Percentiles rank a stretch among this genome's conserved stretches.
Conservation (phyloP, 495 filamentous ascomycete species). For the Immersiella caudata region DNA sequence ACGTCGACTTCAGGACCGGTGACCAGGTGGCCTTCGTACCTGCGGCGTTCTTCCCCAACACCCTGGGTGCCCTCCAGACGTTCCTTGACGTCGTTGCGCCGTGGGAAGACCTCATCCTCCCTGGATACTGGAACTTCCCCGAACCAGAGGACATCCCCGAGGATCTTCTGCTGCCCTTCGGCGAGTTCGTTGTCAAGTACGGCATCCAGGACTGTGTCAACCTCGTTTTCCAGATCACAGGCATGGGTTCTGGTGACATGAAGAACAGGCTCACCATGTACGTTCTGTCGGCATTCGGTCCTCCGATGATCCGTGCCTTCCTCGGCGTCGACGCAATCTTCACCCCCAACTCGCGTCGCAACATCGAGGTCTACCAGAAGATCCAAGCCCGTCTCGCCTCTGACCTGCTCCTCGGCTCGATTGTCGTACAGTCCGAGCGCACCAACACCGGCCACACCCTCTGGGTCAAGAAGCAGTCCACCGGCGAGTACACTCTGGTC, state of each 20-base stretch:
- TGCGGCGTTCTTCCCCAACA: slow-evolving; percentile 27
- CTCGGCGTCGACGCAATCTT: slow-evolving; percentile 33
- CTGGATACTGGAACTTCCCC: slow-evolving; percentile 48
- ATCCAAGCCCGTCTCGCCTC: slow-evolving; percentile 35
- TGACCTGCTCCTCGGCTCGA: slow-evolving; percentile 43
- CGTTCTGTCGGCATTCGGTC: slow-evolving; percentile 45
- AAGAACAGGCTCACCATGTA: slow-evolving; percentile 42
- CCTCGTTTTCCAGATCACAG: slow-evolving; percentile 42
- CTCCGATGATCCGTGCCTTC: slow-evolving; percentile 42
- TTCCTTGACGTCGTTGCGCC: slow-evolving; percentile 41
- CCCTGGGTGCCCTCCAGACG: slow-evolving; percentile 37
- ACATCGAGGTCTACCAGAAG: slow-evolving; percentile 48
- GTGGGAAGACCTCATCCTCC: slow-evolving; percentile 43
- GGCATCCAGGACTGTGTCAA: slow-evolving; percentile 31
- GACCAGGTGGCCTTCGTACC: slow-evolving; percentile 25
- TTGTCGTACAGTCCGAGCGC: slow-evolving; percentile 37
- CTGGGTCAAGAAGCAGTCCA: slow-evolving; percentile 37
- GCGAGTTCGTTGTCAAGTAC: slow-evolving; percentile 49
- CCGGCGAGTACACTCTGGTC: slow-evolving; percentile 36
- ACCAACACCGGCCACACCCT: slow-evolving; percentile 37
- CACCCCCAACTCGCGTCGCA: slow-evolving; percentile 40
- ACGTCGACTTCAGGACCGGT: slow-evolving; percentile 50
- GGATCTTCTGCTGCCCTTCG: slow-evolving; percentile 52
- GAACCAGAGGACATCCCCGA: slow-evolving; percentile 42
- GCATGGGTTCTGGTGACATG: slow-evolving; percentile 45